Percentiles rank a stretch among this genome's conserved stretches.
Conservation (phyloP, 371 early-diverging fungal species). For the Nematocida sp. region DNA sequence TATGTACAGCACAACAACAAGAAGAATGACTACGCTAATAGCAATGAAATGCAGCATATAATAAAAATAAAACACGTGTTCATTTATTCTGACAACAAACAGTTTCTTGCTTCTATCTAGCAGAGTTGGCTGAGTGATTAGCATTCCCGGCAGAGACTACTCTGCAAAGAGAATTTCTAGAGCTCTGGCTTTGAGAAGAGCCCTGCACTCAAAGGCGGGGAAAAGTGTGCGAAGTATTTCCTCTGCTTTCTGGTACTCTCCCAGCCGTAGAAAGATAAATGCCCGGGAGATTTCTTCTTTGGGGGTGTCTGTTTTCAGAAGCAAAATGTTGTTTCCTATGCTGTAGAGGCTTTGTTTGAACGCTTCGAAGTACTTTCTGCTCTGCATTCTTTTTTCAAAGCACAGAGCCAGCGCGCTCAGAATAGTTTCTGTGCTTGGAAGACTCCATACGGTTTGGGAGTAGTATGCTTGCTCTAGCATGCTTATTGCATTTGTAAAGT, state of each 20-base stretch:
- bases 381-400: slow-evolving; percentile 34
- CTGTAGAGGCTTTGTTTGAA: slow-evolving; percentile 13
- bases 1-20: slow-evolving; percentile 10
- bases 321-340: slow-evolving; percentile 36
- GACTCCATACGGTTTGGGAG: slow-evolving; percentile 30
- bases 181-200: slow-evolving; percentile 14
- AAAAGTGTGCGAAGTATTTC: slow-evolving; percentile 8
- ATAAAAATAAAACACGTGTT: slow-evolving; percentile 17
- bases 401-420: slow-evolving; percentile 29
- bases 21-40: slow-evolving; percentile 19
- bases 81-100: not conserved
- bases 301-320: slow-evolving; percentile 13
- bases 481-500: slow-evolving; percentile 29
- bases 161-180: slow-evolving; percentile 30
- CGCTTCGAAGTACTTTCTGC: slow-evolving; percentile 2
- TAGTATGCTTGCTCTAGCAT: slow-evolving; percentile 35
- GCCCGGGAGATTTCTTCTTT: slow-evolving; percentile 47
- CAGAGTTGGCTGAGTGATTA: not conserved
- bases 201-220: slow-evolving; percentile 28
- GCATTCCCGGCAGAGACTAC: not conserved
- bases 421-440: slow-evolving; percentile 6
- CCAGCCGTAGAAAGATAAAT: slow-evolving; percentile 32
- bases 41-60: slow-evolving; percentile 38
- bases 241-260: slow-evolving; percentile 15
- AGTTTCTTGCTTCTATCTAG: not conserved